These are phyloP conservation scores for Suillus fuscotomentosus DNA, from an alignment of 768 basidiomycete species.

Conservation along the genomic window DNA sequence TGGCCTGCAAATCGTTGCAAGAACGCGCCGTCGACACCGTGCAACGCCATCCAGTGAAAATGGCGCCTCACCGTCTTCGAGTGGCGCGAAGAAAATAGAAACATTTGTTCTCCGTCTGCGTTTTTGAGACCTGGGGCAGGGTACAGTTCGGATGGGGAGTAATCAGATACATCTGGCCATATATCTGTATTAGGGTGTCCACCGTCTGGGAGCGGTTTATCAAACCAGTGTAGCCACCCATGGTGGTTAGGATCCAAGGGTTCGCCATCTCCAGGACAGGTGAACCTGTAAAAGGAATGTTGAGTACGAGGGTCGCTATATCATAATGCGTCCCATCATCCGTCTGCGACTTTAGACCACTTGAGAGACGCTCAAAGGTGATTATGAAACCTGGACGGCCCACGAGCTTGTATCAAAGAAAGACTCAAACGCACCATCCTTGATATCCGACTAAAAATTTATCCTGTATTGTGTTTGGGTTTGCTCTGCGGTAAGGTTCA, in stretches of 20 bases:
- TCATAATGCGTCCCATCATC: background rate
- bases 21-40: slow-evolving; percentile 80
- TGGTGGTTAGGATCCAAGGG: slow-evolving; percentile 73
- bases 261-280: slow-evolving; percentile 65
- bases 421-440: slow-evolving; percentile 59
- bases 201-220: slow-evolving; percentile 62
- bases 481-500: slow-evolving; percentile 40
- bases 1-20: slow-evolving; percentile 75
- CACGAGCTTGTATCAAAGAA: background rate
- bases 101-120: slow-evolving; percentile 54
- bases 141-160: slow-evolving; percentile 69
- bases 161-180: slow-evolving; percentile 78
- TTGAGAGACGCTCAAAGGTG: background rate
- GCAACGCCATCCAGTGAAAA: slow-evolving; percentile 72
- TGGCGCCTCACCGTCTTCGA: slow-evolving; percentile 67
- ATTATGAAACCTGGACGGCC: background rate
- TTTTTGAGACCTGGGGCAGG: slow-evolving; percentile 64
- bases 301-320: background rate
- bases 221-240: slow-evolving; percentile 88
- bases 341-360: background rate
- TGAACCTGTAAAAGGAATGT: slow-evolving; percentile 51
- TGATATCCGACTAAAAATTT: slow-evolving; percentile 87
- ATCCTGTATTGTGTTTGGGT: slow-evolving; percentile 76
- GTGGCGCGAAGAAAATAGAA: slow-evolving; percentile 78
- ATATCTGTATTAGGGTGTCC: slow-evolving; percentile 74